Evolutionary conservation across 139 green algal species (phyloP).

Genomic region (Picochlorum sp.): DNA sequence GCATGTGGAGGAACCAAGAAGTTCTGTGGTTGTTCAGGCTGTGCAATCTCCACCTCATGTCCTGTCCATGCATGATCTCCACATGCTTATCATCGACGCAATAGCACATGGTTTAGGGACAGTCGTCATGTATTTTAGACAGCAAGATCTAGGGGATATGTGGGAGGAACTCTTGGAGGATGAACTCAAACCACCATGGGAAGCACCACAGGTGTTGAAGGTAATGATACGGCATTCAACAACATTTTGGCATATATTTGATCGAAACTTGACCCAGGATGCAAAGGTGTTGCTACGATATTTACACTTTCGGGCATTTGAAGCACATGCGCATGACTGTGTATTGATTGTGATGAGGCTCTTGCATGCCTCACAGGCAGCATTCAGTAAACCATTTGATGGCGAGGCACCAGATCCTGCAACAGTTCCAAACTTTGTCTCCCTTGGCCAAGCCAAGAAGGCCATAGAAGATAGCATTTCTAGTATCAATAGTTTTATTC

Average conservation of each 20-base stretch:
- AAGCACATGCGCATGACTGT: neutral
- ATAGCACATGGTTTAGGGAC: conserved; percentile 8
- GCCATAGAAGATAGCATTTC: conserved; percentile 10
- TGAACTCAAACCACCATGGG: conserved; percentile 17
- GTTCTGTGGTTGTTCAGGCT: neutral
- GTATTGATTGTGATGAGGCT: neutral
- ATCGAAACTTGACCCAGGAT: neutral
- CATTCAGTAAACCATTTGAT: neutral
- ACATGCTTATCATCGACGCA: conserved; percentile 2
- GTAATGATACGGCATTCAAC: conserved; percentile 3
- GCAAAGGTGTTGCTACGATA: neutral
- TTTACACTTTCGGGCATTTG: conserved; percentile 5
- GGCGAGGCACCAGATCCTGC: neutral
- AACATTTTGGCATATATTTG: conserved; percentile 13
- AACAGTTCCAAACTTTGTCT: conserved; percentile 15
- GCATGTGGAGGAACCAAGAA: neutral
- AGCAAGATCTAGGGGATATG: conserved; percentile 26
- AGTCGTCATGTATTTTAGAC: conserved; percentile 20
- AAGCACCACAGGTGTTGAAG: conserved; percentile 7
- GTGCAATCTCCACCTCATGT: neutral
- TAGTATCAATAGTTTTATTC: too few relatives aligned
- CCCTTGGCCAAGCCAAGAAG: conserved; percentile 7
- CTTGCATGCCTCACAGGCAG: neutral
- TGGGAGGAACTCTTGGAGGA: conserved; percentile 18
- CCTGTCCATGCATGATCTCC: neutral